Evolutionary conservation across 2,329 filamentous ascomycete species (phyloP).

Genomic region (Diaporthe sp.): DNA sequence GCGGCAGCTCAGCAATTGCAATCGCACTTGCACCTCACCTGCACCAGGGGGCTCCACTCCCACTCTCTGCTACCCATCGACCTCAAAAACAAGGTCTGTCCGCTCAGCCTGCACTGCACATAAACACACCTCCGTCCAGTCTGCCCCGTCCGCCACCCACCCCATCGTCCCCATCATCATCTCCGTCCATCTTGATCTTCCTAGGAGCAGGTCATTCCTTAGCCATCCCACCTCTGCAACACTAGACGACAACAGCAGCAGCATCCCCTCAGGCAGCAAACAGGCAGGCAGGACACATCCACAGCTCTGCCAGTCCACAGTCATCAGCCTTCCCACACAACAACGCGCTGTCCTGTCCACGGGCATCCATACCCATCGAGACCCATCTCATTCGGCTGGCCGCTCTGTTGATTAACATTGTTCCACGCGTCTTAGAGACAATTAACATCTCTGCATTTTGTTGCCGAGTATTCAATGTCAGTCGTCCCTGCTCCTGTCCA

Average conservation of each 20-base stretch:
- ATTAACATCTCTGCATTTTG: constrained; percentile 27
- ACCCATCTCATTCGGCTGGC: constrained; percentile 13
- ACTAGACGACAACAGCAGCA: constrained; percentile 23
- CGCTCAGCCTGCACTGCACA: constrained; percentile 28
- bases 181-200: constrained; percentile 27
- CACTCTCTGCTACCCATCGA: constrained; percentile 27
- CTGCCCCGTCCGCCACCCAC: constrained; percentile 26
- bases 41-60: constrained; percentile 6
- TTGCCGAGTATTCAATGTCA: constrained; percentile 32
- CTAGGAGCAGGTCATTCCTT: constrained; percentile 27
- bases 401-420: constrained; percentile 22
- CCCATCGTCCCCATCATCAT: constrained; percentile 20
- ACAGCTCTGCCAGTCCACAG: constrained; percentile 7
- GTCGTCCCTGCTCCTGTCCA: constrained; percentile 7
- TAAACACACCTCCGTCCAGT: constrained; percentile 26
- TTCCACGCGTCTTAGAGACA: constrained; percentile 33
- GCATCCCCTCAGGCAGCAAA: constrained; percentile 19
- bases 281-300: constrained; percentile 4
- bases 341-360: constrained; percentile 19
- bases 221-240: constrained; percentile 16
- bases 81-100: constrained; percentile 31
- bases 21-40: constrained; percentile 15
- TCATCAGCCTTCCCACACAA: constrained; percentile 4
- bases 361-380: constrained; percentile 18
- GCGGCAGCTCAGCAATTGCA: constrained; percentile 9